Evolutionary conservation across 768 basidiomycete species (phyloP), one percentile per base, ranked within the genome.

Genomic region (Mycena latifolia): DNA sequence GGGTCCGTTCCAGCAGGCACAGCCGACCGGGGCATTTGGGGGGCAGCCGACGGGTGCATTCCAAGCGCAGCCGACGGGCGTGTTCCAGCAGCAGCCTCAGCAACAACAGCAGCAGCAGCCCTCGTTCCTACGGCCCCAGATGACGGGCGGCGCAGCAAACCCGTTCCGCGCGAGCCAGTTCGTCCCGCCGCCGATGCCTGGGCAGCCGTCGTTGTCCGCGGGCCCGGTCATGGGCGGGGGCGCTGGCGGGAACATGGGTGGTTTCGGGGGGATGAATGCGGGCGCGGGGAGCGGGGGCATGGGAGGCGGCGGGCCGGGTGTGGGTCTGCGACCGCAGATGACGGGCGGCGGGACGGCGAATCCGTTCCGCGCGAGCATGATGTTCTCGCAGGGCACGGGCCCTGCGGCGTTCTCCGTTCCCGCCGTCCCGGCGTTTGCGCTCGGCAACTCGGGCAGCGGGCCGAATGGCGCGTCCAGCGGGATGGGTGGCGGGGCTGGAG

Each of bases 281-380:
- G 33, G 56, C 10, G 55, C 41, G 28, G 25, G 39, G 4, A 22
- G 43, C 43, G 29, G 55, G 27, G 41, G 48, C 17, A 52, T 29
- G 48, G 53, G 41, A 33, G 31, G 9, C 25, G 62, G 5, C 55
- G 56, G 28, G 52, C 37, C 53, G 62, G 45, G 57, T 50, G 28
- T 67, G 63, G 78, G 55, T 61, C 71, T 85, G 55, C 86, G 84
- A 72, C 84, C 89, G 24, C 88, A 90, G 67, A 75, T 80, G 33
- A 92, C 90, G 10, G 91, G 89, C n/a, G 69, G 60, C 12, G 68
- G 68, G 18, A 31, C 65, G 29, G 79, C 82, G 46, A 96, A 95
- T 77, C 94, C 94, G 11, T 96, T 96, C 83, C 84, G 95, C 35
- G 93, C 94, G 76, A 92, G 87, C 70, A 86, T 90, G 84, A 76